Evolutionary conservation across 208 protist genomes (phyloP), one percentile per base, ranked within the genome.

Genomic region (Endotrypanum monterogeii): DNA sequence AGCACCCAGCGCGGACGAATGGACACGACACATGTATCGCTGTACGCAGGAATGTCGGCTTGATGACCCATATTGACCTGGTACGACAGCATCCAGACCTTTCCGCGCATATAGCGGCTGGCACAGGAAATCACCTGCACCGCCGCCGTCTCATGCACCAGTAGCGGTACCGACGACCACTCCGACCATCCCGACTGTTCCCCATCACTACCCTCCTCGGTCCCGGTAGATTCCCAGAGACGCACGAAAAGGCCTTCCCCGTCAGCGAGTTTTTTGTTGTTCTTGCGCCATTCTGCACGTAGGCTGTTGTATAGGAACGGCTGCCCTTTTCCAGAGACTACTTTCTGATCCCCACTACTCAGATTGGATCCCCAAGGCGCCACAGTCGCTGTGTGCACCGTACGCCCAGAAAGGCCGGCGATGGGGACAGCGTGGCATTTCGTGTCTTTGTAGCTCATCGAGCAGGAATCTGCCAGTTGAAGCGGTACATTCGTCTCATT

Each of bases 1-100:
- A 95, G 12, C 39, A 95, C 82, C 90, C 90, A 95, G 23, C 85
- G 84, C 37, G 90, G 90, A 25, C 77, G 81, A 37, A 95, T 78
- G 57, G 82, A 85, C 14, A 95, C 62, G 55, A 91, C 65, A 41
- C 81, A 83, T 2, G 90, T 92, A 30, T 83, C 73, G 60, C 80
- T 82, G 25, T 82, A 82, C 7, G 83, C 81, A 44, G 80, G 79
- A 25, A 74, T 70, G 20, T 76, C 37, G 23, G 76, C 66, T 18
- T 67, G 71, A 28, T 61, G 68, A 41, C 76, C 82, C 62, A 93
- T 69, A 60, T 88, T 78, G 8, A 95, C 87, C 2, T 77, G 82
- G 67, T 88, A 95, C 14, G 90, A 90, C 1, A 95, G 78, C 35
- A 83, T 73, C 41, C 80, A 63, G 46, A 89, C n/a, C 8, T 60